Conservation (phyloP, 495 filamentous ascomycete genomes). For the Apodospora peruviana region DNA sequence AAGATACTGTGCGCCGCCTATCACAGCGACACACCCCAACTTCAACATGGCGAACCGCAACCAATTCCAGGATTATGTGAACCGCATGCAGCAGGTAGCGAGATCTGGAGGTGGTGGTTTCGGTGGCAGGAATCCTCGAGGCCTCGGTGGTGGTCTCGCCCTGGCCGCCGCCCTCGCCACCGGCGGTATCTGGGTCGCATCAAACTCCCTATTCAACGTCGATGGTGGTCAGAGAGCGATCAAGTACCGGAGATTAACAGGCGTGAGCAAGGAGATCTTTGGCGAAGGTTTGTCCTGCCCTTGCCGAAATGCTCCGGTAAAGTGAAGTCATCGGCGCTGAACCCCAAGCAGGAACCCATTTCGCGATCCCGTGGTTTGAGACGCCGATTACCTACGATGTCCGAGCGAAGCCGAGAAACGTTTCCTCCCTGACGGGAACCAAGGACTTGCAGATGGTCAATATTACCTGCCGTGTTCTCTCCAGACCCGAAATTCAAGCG, state of each 20-base stretch:
- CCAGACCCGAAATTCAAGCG: conserved; percentile 76
- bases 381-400: conserved; percentile 96
- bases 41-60: conserved; percentile 44
- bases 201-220: conserved; percentile 96
- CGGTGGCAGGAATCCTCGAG: conserved; percentile 29
- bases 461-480: conserved; percentile 99
- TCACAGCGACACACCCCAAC: neutral
- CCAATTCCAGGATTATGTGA: conserved; percentile 40
- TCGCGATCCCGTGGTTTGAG: conserved; percentile 94
- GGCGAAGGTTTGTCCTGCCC: conserved; percentile 65
- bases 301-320: neutral
- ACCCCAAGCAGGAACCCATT: conserved; percentile 67
- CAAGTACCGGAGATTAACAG: conserved; percentile 90
- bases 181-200: conserved; percentile 59
- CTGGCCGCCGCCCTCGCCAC: too few species aligned
- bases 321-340: neutral
- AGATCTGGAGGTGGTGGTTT: conserved; percentile 22
- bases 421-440: conserved; percentile 94
- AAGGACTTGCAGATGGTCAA: conserved; percentile 99
- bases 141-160: conserved; percentile 24
- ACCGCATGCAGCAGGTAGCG: conserved; percentile 24
- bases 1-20: conserved; percentile 1
- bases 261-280: conserved; percentile 96
- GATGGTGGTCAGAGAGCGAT: conserved; percentile 98
- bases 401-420: conserved; percentile 92